Percentiles rank a stretch among this genome's conserved stretches.
phyloP scores from a whole-genome alignment of 257 asterid genomes.

The Scutellaria minor region DNA sequence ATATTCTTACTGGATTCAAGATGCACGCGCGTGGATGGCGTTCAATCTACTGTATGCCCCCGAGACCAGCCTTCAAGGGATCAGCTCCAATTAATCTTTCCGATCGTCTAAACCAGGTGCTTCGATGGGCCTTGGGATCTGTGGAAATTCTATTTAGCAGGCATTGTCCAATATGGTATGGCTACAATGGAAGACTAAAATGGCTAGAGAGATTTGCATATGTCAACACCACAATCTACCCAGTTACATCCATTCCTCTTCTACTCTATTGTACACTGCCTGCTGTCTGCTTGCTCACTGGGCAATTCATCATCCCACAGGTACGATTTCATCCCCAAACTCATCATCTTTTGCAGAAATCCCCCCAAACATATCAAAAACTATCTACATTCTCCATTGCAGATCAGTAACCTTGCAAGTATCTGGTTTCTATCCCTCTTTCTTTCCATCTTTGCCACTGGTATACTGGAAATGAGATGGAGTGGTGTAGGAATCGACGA shows the following conservation, averaged over 20 bases:
- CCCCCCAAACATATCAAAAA: neutral
- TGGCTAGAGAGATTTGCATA: conserved; percentile 97
- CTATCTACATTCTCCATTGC: conserved; percentile 36
- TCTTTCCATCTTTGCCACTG: conserved; percentile 94
- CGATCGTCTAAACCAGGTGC: conserved; percentile 97
- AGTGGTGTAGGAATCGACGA: conserved; percentile 96
- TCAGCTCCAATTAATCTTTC: conserved; percentile 99
- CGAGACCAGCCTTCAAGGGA: conserved; percentile 92
- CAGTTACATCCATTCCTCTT: conserved; percentile 89
- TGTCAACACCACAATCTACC: conserved; percentile 92
- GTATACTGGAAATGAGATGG: conserved; percentile 98
- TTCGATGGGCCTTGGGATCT: conserved; percentile 98
- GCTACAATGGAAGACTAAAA: conserved; percentile 83
- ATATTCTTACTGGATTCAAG: conserved; percentile 98
- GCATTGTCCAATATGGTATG: conserved; percentile 99
- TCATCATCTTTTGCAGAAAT: neutral
- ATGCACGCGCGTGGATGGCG: conserved; percentile 99
- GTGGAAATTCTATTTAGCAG: conserved; percentile 92
- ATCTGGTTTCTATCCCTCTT: conserved; percentile 95
- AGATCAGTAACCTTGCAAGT: conserved; percentile 95
- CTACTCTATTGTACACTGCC: conserved; percentile 83
- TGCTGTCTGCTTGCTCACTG: conserved; percentile 94
- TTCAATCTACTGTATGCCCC: conserved; percentile 94
- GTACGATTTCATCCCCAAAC: conserved; percentile 40
- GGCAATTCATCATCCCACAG: conserved; percentile 97